A percentile compares a stretch with the other conserved stretches of the same genome.
These are phyloP conservation scores for Calonectria hawksworthii DNA, from an alignment of 2,329 filamentous ascomycete genomes.

Conservation along the genomic window DNA sequence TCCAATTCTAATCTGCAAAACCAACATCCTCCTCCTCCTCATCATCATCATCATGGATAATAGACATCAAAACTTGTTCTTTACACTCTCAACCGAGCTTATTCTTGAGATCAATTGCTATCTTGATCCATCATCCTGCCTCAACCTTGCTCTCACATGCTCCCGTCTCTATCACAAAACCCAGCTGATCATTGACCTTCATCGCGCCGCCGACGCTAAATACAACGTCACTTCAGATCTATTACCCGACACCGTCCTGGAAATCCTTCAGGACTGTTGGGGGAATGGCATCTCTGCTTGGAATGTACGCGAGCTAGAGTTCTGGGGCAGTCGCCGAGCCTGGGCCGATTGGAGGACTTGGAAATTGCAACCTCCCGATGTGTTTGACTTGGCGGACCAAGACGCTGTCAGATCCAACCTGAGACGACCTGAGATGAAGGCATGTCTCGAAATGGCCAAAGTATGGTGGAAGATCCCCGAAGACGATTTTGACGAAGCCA, in stretches of 20 bases:
- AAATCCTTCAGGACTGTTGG: background rate
- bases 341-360: slow-evolving; percentile 34
- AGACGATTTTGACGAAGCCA: background rate
- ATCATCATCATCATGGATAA: slow-evolving; percentile 14
- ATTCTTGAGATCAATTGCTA: slow-evolving; percentile 17
- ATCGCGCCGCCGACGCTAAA: slow-evolving; percentile 11
- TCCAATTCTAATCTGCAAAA: too few relatives aligned
- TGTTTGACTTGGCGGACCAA: background rate
- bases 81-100: slow-evolving; percentile 19
- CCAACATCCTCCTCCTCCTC: too few relatives aligned
- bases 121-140: background rate
- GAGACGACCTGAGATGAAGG: background rate
- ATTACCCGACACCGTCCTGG: background rate
- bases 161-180: slow-evolving; percentile 13
- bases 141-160: slow-evolving; percentile 29
- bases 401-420: background rate
- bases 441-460: background rate
- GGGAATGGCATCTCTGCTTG: slow-evolving; percentile 9
- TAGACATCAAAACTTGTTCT: background rate
- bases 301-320: slow-evolving; percentile 35
- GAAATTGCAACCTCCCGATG: background rate
- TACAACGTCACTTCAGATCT: slow-evolving; percentile 29
- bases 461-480: slow-evolving; percentile 14
- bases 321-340: slow-evolving; percentile 30
- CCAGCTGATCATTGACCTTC: background rate